A percentile compares a stretch with the other conserved stretches of the same genome.
These are phyloP conservation scores for Leccinum pachyderme DNA, from an alignment of 1,284 basidiomycete genomes.

Conservation along the genomic window DNA sequence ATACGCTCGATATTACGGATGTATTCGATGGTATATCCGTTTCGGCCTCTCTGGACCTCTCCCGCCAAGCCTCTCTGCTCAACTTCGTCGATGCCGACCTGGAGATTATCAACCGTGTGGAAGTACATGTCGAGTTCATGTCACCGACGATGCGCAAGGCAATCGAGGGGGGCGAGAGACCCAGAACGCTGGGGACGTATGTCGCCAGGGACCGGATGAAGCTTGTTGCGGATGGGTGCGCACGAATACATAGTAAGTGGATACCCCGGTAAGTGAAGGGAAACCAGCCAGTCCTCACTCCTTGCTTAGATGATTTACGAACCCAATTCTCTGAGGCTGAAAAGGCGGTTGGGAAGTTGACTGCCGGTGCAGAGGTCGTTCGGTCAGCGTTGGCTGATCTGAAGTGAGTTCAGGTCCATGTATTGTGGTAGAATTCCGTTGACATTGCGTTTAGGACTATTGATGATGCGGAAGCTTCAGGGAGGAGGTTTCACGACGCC, in stretches of 20 bases:
- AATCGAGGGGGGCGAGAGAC: constrained; percentile 64
- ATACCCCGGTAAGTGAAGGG: not conserved
- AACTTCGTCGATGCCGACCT: constrained; percentile 65
- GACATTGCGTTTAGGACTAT: constrained; percentile 42
- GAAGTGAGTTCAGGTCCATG: constrained; percentile 40
- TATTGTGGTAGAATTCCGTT: not conserved
- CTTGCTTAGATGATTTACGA: constrained; percentile 51
- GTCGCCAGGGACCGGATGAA: constrained; percentile 76
- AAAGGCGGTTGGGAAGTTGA: constrained; percentile 51
- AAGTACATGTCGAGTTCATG: constrained; percentile 72
- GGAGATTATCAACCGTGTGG: constrained; percentile 61
- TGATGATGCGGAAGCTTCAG: constrained; percentile 57
- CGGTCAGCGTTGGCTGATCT: constrained; percentile 47
- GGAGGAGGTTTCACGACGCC: constrained; percentile 54
- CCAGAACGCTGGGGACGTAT: constrained; percentile 75
- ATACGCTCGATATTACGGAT: constrained; percentile 65
- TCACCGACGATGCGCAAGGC: constrained; percentile 61
- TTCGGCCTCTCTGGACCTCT: constrained; percentile 57
- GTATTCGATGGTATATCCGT: constrained; percentile 63
- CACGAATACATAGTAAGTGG: constrained; percentile 62
- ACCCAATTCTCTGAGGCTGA: constrained; percentile 54
- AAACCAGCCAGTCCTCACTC: not conserved
- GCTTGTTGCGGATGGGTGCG: constrained; percentile 72
- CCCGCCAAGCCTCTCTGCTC: constrained; percentile 59
- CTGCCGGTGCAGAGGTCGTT: constrained; percentile 58